Evolutionary conservation across 805 yeast species (phyloP).

Genomic region (Priceomyces castillae): DNA sequence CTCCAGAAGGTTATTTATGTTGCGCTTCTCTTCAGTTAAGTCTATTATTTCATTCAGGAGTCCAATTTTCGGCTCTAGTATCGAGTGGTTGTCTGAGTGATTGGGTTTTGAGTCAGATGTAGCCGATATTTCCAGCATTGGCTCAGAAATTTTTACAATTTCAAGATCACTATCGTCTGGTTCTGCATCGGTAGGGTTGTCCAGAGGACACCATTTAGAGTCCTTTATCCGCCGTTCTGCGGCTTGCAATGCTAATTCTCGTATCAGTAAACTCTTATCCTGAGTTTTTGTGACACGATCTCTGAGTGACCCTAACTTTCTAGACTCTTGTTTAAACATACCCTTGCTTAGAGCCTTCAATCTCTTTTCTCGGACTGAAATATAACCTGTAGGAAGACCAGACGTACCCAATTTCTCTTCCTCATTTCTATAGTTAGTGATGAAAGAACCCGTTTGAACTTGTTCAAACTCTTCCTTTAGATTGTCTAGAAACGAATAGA

Average conservation of each 20-base stretch:
- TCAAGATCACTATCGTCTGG: slow-evolving; percentile 48
- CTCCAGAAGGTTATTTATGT: not conserved
- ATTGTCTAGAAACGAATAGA: slow-evolving; percentile 64
- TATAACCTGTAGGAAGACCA: slow-evolving; percentile 14
- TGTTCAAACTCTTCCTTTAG: slow-evolving; percentile 50
- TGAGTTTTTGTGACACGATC: slow-evolving; percentile 1
- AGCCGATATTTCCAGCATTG: not conserved
- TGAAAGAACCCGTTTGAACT: slow-evolving; percentile 37
- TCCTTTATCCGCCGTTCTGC: slow-evolving; percentile 61
- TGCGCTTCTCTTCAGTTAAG: not conserved
- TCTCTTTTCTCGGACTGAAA: slow-evolving; percentile 36
- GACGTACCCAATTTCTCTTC: slow-evolving; percentile 45
- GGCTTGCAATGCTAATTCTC: slow-evolving; percentile 54
- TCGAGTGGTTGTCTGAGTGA: not conserved
- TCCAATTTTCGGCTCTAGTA: not conserved
- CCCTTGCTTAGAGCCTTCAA: slow-evolving; percentile 38
- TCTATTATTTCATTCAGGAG: not conserved
- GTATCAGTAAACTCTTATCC: slow-evolving; percentile 17
- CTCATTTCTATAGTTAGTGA: slow-evolving; percentile 48
- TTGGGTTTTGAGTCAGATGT: not conserved
- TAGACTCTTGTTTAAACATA: slow-evolving; percentile 40
- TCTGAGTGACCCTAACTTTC: slow-evolving; percentile 25
- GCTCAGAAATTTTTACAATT: slow-evolving; percentile 21
- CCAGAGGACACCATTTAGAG: slow-evolving; percentile 44
- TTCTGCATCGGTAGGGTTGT: slow-evolving; percentile 24